These are phyloP conservation scores for Rhynchosporium graminicola DNA, from an alignment of 2,329 filamentous ascomycete genomes.

Conservation along the genomic window DNA sequence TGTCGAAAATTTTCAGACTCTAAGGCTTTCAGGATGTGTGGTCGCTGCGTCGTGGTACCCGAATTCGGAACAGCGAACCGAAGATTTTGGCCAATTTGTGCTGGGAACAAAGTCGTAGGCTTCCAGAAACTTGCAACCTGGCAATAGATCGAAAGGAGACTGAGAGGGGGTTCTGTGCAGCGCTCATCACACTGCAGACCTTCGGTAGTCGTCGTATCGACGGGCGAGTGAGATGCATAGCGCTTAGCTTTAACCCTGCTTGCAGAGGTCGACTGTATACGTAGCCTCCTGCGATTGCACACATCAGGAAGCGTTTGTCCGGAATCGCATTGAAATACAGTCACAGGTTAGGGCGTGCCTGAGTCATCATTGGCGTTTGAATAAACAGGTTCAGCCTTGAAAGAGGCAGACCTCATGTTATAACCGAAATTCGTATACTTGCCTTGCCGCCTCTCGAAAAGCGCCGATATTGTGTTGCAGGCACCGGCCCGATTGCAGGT, in stretches of 20 bases:
- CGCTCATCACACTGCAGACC: constrained; percentile 4
- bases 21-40: not conserved
- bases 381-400: not conserved
- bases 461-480: not conserved
- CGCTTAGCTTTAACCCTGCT: constrained; percentile 1
- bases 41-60: not conserved
- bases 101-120: not conserved
- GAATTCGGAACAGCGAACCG: not conserved
- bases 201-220: not conserved
- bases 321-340: not conserved
- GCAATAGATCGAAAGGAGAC: not conserved
- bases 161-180: not conserved
- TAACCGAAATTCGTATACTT: too few relatives aligned
- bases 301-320: not conserved
- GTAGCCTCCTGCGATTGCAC: too few relatives aligned
- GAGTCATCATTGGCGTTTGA: constrained; percentile 3
- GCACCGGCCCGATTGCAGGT: not conserved
- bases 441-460: not conserved
- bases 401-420: not conserved
- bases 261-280: too few relatives aligned
- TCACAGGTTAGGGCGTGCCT: not conserved
- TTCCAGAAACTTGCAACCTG: not conserved
- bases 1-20: not conserved
- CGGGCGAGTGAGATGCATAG: not conserved
- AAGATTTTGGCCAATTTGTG: not conserved